These are phyloP conservation scores for Centella asiatica DNA, from an alignment of 129 eudicot genomes.

Conservation along the genomic window DNA sequence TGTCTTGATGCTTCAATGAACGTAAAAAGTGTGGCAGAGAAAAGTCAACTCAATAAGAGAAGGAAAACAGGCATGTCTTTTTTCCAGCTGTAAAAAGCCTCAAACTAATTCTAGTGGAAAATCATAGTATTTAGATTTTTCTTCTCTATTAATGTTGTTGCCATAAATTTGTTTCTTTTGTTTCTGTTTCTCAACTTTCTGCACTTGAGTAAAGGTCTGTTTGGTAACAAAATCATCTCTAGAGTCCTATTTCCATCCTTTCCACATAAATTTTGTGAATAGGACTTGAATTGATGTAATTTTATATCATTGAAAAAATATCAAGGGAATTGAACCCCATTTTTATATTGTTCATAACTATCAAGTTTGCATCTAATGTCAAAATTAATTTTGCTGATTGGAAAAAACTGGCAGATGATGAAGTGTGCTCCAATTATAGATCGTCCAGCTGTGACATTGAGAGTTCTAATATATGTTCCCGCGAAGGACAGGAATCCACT, in stretches of 20 bases:
- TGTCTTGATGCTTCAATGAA: constrained; percentile 27
- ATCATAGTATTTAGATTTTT: not conserved
- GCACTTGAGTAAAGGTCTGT: not conserved
- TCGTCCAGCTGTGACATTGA: constrained; percentile 13
- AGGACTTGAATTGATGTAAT: not conserved
- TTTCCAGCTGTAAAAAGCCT: not conserved
- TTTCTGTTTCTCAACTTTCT: constrained; percentile 4
- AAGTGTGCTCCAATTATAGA: not conserved
- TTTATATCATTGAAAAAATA: not conserved
- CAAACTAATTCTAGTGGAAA: too few species aligned
- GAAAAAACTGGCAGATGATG: constrained; percentile 12
- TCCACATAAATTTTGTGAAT: too few species aligned
- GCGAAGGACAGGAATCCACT: constrained; percentile 28
- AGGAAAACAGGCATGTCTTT: constrained; percentile 62
- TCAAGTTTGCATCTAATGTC: too few species aligned
- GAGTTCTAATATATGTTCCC: constrained; percentile 10
- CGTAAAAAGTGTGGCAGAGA: constrained; percentile 22
- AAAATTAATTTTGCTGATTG: not conserved
- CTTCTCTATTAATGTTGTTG: not conserved
- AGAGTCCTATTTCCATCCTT: not conserved
- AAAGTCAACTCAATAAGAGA: constrained; percentile 57
- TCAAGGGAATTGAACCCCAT: not conserved
- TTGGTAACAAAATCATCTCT: not conserved
- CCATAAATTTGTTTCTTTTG: not conserved
- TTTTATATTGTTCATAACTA: not conserved